phyloP scores from a whole-genome alignment of 331 rosid genomes.

The Phaseolus coccineus region DNA sequence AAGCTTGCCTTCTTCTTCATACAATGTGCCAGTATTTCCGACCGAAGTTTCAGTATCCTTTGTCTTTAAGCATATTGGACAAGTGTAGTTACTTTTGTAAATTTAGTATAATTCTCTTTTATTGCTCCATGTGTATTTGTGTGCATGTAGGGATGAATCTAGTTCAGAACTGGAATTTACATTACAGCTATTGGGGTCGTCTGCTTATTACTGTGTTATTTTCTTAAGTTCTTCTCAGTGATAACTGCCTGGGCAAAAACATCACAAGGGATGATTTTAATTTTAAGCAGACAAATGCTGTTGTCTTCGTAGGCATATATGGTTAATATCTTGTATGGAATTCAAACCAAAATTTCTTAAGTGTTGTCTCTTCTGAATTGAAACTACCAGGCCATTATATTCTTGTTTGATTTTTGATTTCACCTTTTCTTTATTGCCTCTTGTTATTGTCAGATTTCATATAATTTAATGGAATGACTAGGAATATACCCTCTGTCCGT shows the following conservation, averaged over 20 bases:
- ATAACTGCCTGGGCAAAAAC: not conserved
- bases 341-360: not conserved
- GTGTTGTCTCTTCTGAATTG: not conserved
- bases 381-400: not conserved
- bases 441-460: constrained; percentile 18
- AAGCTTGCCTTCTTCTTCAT: constrained; percentile 98
- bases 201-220: constrained; percentile 8
- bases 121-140: not conserved
- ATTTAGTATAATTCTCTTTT: constrained; percentile 18
- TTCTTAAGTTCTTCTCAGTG: not conserved
- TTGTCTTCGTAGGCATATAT: constrained; percentile 16
- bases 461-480: constrained; percentile 31
- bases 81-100: constrained; percentile 7
- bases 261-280: constrained; percentile 17
- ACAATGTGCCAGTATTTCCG: constrained; percentile 96
- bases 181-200: not conserved
- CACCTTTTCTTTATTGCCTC: no score
- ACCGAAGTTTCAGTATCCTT: constrained; percentile 92
- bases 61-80: constrained; percentile 24
- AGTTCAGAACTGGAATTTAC: constrained; percentile 16
- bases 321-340: not conserved
- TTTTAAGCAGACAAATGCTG: constrained; percentile 4
- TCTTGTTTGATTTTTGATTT: constrained; percentile 13
- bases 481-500: constrained; percentile 15
- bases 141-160: not conserved